Evolutionary conservation across 129 eudicot species (phyloP).

Genomic region (Artemisia tridentata): DNA sequence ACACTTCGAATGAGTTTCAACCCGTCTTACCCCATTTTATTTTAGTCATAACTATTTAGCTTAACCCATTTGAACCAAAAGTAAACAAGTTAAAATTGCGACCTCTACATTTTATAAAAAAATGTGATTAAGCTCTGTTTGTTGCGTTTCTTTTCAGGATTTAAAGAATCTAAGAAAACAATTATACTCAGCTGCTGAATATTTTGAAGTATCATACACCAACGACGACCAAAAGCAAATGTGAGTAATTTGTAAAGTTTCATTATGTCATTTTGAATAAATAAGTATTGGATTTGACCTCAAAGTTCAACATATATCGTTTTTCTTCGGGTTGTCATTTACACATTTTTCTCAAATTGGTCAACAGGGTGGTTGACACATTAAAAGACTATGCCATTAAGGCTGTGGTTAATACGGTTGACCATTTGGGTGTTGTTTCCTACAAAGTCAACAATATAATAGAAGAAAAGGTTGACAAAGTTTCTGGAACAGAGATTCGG

Average conservation of each 20-base stretch:
- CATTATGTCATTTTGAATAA: not conserved
- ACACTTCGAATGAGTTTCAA: no score
- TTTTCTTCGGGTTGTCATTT: slow-evolving; percentile 1
- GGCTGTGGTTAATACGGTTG: slow-evolving; percentile 92
- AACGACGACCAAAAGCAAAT: slow-evolving; percentile 80
- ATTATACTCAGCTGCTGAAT: slow-evolving; percentile 88
- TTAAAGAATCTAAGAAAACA: slow-evolving; percentile 86
- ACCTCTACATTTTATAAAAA: not conserved
- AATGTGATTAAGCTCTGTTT: slow-evolving; percentile 5
- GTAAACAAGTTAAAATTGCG: no score
- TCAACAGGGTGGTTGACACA: slow-evolving; percentile 70
- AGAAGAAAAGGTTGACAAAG: slow-evolving; percentile 77
- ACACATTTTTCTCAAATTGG: not conserved
- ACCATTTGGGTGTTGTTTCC: slow-evolving; percentile 92
- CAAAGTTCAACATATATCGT: not conserved
- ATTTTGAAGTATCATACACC: slow-evolving; percentile 79
- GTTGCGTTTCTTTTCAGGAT: slow-evolving; percentile 51
- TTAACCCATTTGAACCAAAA: no score
- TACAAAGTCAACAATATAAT: slow-evolving; percentile 65
- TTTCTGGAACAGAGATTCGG: slow-evolving; percentile 71
- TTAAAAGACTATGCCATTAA: slow-evolving; percentile 87
- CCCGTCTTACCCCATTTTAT: no score
- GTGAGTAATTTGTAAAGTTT: slow-evolving; percentile 45
- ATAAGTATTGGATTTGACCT: slow-evolving; percentile 13
- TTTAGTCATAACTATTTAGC: no score